Conservation (phyloP, 163 green algal genomes). For the Trebouxiophyceae sp. region DNA sequence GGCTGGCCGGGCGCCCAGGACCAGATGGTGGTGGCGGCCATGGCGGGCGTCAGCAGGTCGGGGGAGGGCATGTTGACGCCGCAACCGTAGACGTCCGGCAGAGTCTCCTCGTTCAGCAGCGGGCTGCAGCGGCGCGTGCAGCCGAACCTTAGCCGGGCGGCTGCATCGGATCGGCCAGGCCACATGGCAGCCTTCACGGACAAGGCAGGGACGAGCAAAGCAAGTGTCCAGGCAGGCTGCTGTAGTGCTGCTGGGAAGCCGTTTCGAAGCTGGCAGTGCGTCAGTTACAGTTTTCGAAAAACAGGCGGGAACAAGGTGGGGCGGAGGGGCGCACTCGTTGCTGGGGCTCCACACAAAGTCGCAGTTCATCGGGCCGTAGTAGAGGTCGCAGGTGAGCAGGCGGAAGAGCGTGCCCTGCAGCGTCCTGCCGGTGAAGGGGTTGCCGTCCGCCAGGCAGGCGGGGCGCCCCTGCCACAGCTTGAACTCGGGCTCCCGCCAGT, state of each 20-base stretch:
- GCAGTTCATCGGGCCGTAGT: constrained; percentile 65
- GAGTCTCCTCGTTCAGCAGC: constrained; percentile 33
- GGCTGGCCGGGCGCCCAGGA: constrained; percentile 45
- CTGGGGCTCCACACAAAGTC: constrained; percentile 37
- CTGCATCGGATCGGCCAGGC: too few species aligned
- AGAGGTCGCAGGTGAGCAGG: constrained; percentile 48
- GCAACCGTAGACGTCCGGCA: constrained; percentile 35
- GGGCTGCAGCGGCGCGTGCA: too few species aligned
- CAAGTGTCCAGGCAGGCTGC: too few species aligned
- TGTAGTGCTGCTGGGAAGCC: too few species aligned
- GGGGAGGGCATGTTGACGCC: constrained; percentile 50
- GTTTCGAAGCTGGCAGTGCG: too few species aligned
- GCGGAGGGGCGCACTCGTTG: constrained; percentile 20
- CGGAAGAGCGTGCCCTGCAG: constrained; percentile 27
- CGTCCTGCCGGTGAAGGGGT: constrained; percentile 3
- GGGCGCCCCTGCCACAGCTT: constrained; percentile 17
- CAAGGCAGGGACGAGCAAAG: too few species aligned
- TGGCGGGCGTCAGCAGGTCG: constrained; percentile 39
- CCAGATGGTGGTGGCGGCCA: constrained; percentile 39
- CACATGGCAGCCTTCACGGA: too few species aligned
- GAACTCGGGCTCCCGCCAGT: constrained; percentile 27
- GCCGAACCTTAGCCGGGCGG: too few species aligned
- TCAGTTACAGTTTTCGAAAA: too few species aligned
- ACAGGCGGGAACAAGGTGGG: too few species aligned
- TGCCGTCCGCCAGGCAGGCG: constrained; percentile 16